A percentile compares a stretch with the other conserved stretches of the same genome.
Conservation (phyloP, 2,329 filamentous ascomycete genomes). For the Monosporascus sp. region DNA sequence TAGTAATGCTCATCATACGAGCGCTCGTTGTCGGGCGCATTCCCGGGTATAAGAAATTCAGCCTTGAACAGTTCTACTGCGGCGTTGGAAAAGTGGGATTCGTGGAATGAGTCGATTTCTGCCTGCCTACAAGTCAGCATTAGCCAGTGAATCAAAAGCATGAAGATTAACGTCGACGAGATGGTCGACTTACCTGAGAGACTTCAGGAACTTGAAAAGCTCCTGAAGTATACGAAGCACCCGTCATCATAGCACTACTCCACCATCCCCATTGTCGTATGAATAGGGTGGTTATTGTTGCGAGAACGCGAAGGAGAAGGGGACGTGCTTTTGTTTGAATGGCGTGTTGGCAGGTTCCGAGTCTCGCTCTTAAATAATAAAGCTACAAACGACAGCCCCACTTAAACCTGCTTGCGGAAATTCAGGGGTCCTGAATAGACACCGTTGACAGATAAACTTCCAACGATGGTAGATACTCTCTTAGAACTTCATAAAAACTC, state of each 20-base stretch:
- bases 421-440: too few species aligned
- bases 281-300: neutral
- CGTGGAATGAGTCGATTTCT: constrained; percentile 55
- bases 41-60: constrained; percentile 37
- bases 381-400: too few species aligned
- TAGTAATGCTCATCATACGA: constrained; percentile 19
- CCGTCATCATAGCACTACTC: constrained; percentile 14
- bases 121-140: constrained; percentile 39
- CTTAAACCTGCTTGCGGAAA: too few species aligned
- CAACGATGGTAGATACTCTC: too few species aligned
- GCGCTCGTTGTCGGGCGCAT: constrained; percentile 10
- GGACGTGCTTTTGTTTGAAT: neutral
- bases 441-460: too few species aligned
- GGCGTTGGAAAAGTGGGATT: constrained; percentile 51
- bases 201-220: constrained; percentile 29
- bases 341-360: too few species aligned
- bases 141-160: constrained; percentile 11
- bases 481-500: too few species aligned
- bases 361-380: too few species aligned
- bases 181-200: constrained; percentile 28
- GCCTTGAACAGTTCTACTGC: constrained; percentile 42
- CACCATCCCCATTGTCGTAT: neutral
- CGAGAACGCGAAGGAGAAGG: too few species aligned
- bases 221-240: constrained; percentile 7
- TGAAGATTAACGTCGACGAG: neutral